phyloP scores from a whole-genome alignment of 1,139 yeast genomes.

The Fermentozyma sake region DNA sequence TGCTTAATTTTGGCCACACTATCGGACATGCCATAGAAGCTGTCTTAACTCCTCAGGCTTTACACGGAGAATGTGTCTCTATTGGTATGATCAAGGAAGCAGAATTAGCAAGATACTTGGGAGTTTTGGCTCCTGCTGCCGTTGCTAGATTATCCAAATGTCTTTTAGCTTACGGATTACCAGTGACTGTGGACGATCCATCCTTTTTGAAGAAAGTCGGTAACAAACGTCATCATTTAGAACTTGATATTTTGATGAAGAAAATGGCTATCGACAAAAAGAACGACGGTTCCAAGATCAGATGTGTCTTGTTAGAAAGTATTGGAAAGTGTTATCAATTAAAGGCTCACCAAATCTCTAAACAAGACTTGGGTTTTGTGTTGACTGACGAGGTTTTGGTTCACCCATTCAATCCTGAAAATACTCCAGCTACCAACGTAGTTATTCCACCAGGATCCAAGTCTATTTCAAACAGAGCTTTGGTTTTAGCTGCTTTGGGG shows the following conservation, averaged over 20 bases:
- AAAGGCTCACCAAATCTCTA: conserved; percentile 80
- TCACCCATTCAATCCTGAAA: conserved; percentile 40
- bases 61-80: conserved; percentile 97
- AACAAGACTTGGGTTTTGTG: conserved; percentile 74
- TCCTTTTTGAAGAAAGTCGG: conserved; percentile 63
- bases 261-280: conserved; percentile 97
- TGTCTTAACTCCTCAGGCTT: conserved; percentile 87
- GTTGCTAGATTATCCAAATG: conserved; percentile 87
- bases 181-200: conserved; percentile 73
- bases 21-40: conserved; percentile 99
- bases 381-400: conserved; percentile 81
- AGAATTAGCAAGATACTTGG: conserved; percentile 85
- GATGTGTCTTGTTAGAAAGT: conserved; percentile 74
- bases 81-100: conserved; percentile 95
- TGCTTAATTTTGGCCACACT: conserved; percentile 93
- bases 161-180: conserved; percentile 79
- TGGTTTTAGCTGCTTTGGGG: conserved; percentile 88
- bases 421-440: conserved; percentile 40
- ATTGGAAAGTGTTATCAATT: conserved; percentile 89
- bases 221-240: conserved; percentile 52
- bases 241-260: conserved; percentile 64
- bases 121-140: conserved; percentile 85
- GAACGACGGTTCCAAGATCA: conserved; percentile 88
- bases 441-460: conserved; percentile 95
- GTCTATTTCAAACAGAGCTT: conserved; percentile 92